phyloP scores from a whole-genome alignment of 2,329 filamentous ascomycete species.

The Coniosporium tulheliwenetii region DNA sequence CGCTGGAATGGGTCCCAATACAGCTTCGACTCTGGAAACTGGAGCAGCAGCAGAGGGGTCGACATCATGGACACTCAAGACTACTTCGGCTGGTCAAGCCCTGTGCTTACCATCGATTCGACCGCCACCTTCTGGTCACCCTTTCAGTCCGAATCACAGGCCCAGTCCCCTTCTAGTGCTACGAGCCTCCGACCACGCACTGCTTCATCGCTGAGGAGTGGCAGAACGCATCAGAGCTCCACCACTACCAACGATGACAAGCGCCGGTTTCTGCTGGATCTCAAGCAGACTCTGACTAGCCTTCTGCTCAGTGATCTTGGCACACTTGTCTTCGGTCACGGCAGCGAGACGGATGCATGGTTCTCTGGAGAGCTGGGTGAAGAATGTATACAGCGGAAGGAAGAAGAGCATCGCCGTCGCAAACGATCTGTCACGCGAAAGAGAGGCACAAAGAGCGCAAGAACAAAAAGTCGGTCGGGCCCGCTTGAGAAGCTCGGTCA shows the following conservation, averaged over 20 bases:
- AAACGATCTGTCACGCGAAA: slow-evolving; percentile 39
- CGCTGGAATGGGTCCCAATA: slow-evolving; percentile 52
- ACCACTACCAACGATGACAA: slow-evolving; percentile 52
- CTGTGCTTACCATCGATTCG: slow-evolving; percentile 57
- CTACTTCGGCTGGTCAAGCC: slow-evolving; percentile 53
- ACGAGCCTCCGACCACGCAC: no score
- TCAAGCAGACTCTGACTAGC: slow-evolving; percentile 68
- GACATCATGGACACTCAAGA: slow-evolving; percentile 57
- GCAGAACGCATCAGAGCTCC: slow-evolving; percentile 42
- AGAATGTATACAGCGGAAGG: slow-evolving; percentile 23
- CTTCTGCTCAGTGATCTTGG: slow-evolving; percentile 81
- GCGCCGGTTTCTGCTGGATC: slow-evolving; percentile 57
- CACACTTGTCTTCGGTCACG: slow-evolving; percentile 68
- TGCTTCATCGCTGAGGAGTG: slow-evolving; percentile 48
- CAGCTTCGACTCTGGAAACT: slow-evolving; percentile 54
- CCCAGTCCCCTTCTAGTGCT: no score
- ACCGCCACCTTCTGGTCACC: slow-evolving; percentile 80
- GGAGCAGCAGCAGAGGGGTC: slow-evolving; percentile 38
- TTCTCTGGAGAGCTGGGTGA: slow-evolving; percentile 47
- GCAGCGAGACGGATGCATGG: slow-evolving; percentile 87
- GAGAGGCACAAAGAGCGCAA: slow-evolving; percentile 20
- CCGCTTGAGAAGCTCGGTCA: slow-evolving; percentile 7
- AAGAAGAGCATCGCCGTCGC: slow-evolving; percentile 23
- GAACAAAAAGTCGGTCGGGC: slow-evolving; percentile 19
- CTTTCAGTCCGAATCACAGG: slow-evolving; percentile 39